Evolutionary conservation across 495 filamentous ascomycete species (phyloP).

Genomic region (Penicillium silybi): DNA sequence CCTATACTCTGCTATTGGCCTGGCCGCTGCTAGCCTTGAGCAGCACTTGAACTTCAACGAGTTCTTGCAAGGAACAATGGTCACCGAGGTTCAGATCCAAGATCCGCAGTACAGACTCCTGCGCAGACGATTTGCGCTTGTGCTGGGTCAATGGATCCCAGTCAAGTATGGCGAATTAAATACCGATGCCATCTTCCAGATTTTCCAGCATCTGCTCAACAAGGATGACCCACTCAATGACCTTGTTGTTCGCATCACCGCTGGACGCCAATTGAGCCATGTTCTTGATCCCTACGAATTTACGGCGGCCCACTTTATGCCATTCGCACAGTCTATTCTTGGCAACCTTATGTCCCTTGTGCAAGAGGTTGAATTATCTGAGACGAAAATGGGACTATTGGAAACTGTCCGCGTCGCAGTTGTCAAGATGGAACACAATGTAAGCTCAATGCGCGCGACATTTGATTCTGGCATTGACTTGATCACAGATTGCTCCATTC

Average conservation of each 20-base stretch:
- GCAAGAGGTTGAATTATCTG: constrained; percentile 73
- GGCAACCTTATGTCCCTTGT: constrained; percentile 68
- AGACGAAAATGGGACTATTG: constrained; percentile 82
- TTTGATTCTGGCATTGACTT: constrained; percentile 7
- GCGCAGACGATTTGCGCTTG: constrained; percentile 79
- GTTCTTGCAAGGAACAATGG: constrained; percentile 69
- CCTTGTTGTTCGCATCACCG: constrained; percentile 85
- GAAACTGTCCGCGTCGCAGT: constrained; percentile 80
- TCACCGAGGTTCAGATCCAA: constrained; percentile 72
- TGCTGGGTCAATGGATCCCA: constrained; percentile 85
- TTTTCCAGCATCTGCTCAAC: constrained; percentile 85
- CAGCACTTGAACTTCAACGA: constrained; percentile 73
- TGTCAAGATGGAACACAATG: constrained; percentile 68
- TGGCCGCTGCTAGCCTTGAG: constrained; percentile 71
- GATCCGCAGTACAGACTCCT: constrained; percentile 78
- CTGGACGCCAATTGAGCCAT: constrained; percentile 74
- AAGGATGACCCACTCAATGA: constrained; percentile 76
- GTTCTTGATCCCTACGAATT: constrained; percentile 86
- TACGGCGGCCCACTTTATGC: constrained; percentile 60
- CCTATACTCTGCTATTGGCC: constrained; percentile 85
- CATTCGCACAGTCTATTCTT: constrained; percentile 68
- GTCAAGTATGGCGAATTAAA: constrained; percentile 63
- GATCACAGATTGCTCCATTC: constrained; percentile 56
- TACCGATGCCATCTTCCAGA: constrained; percentile 73
- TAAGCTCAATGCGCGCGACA: constrained; percentile 30